Conservation (phyloP, 805 yeast species). For the Middelhovenomyces tepae region DNA sequence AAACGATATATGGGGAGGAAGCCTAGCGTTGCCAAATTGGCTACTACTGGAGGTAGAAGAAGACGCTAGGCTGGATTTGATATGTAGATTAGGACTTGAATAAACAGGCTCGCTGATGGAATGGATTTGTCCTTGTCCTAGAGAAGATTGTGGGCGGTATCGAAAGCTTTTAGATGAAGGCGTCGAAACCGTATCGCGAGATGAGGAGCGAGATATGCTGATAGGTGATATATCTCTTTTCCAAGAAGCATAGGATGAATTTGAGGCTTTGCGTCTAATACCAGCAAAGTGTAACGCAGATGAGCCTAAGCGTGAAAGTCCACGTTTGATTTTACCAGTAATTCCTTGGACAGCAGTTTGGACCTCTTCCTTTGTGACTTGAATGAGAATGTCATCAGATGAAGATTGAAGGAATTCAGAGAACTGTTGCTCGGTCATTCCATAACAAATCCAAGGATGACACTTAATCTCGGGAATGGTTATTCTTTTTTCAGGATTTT, state of each 20-base stretch:
- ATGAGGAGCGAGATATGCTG: slow-evolving; percentile 1
- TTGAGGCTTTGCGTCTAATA: slow-evolving; percentile 4
- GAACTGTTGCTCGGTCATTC: slow-evolving; percentile 24
- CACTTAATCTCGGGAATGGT: slow-evolving; percentile 61
- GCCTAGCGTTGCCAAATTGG: too few species aligned
- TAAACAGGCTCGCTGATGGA: too few species aligned
- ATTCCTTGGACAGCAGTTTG: slow-evolving; percentile 73
- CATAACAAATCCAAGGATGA: slow-evolving; percentile 55
- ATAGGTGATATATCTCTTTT: background rate
- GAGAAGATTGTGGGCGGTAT: too few species aligned
- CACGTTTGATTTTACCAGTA: slow-evolving; percentile 48
- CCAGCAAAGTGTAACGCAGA: slow-evolving; percentile 14
- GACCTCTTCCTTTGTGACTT: slow-evolving; percentile 54
- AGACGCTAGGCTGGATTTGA: too few species aligned
- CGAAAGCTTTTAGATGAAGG: too few species aligned
- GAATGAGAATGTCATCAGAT: slow-evolving; percentile 34
- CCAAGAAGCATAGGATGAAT: background rate
- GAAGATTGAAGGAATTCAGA: slow-evolving; percentile 21
- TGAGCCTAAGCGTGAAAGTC: slow-evolving; percentile 29
- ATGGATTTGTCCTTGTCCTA: too few species aligned
- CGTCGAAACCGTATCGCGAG: too few species aligned
- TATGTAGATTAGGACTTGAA: too few species aligned
- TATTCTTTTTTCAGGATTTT: slow-evolving; percentile 59
- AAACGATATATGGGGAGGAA: too few species aligned
- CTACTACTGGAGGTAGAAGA: too few species aligned